Evolutionary conservation across 2,329 filamentous ascomycete genomes (phyloP).

Genomic region (Penicillium concentricum): DNA sequence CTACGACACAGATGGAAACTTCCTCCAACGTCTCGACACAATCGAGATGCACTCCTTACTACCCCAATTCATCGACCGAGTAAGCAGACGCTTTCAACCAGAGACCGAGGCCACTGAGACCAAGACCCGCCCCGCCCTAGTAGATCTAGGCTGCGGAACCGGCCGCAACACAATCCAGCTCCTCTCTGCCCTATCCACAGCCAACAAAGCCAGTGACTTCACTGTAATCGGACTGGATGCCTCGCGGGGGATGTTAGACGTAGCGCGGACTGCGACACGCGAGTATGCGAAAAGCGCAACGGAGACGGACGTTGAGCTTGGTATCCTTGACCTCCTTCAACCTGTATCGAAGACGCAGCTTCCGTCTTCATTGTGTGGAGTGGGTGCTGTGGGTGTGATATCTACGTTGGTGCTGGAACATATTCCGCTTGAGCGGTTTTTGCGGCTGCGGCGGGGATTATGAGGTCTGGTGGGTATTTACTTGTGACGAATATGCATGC

Average conservation of each 20-base stretch:
- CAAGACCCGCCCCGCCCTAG: conserved; percentile 39
- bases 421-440: conserved; percentile 61
- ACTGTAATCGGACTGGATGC: conserved; percentile 57
- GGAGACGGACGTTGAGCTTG: conserved; percentile 24
- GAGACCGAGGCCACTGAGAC: neutral
- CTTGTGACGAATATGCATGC: conserved; percentile 69
- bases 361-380: conserved; percentile 17
- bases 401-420: conserved; percentile 67
- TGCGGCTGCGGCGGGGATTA: conserved; percentile 42
- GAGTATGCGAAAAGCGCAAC: neutral
- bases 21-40: conserved; percentile 64
- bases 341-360: conserved; percentile 10
- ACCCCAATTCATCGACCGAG: conserved; percentile 46
- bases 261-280: conserved; percentile 47
- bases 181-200: conserved; percentile 13
- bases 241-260: conserved; percentile 56
- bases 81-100: conserved; percentile 10
- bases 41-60: conserved; percentile 54
- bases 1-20: conserved; percentile 67
- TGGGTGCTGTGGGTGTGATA: conserved; percentile 49
- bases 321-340: conserved; percentile 43
- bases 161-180: conserved; percentile 62
- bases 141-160: conserved; percentile 67
- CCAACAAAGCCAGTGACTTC: conserved; percentile 11
- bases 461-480: conserved; percentile 51